These are phyloP conservation scores for Ophiostoma quercus DNA, from an alignment of 2,329 filamentous ascomycete genomes.

Conservation along the genomic window DNA sequence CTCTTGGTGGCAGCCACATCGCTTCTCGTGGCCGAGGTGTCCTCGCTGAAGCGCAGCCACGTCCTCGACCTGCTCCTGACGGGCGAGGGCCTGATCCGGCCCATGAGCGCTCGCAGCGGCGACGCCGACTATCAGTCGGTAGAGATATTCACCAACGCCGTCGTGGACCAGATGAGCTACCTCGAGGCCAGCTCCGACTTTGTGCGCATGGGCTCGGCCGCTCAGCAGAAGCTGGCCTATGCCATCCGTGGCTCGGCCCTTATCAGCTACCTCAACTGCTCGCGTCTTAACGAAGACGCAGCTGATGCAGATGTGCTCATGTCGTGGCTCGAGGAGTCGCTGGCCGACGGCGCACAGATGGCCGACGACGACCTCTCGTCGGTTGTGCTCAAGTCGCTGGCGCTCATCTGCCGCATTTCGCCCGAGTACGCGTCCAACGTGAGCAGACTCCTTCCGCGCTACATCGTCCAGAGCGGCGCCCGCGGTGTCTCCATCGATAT, in stretches of 20 bases:
- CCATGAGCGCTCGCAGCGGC: slow-evolving; percentile 38
- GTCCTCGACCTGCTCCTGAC: slow-evolving; percentile 70
- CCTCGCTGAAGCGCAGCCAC: slow-evolving; percentile 55
- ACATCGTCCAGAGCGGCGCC: slow-evolving; percentile 79
- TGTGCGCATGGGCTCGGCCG: slow-evolving; percentile 74
- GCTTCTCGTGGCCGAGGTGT: slow-evolving; percentile 60
- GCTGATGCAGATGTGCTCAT: slow-evolving; percentile 75
- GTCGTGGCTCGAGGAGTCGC: slow-evolving; percentile 76
- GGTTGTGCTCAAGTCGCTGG: slow-evolving; percentile 74
- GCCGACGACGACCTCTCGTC: slow-evolving; percentile 70
- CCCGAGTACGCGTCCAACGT: slow-evolving; percentile 67
- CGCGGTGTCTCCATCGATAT: slow-evolving; percentile 63
- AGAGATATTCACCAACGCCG: slow-evolving; percentile 63
- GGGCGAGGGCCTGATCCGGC: slow-evolving; percentile 45
- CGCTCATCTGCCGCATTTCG: slow-evolving; percentile 71
- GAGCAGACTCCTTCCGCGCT: slow-evolving; percentile 73
- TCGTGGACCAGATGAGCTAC: slow-evolving; percentile 76
- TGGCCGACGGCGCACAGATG: slow-evolving; percentile 77
- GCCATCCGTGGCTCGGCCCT: slow-evolving; percentile 79
- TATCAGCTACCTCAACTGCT: slow-evolving; percentile 79
- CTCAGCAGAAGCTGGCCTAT: slow-evolving; percentile 81
- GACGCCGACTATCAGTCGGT: slow-evolving; percentile 54
- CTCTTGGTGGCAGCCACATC: slow-evolving; percentile 75
- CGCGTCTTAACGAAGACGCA: slow-evolving; percentile 72
- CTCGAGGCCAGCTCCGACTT: slow-evolving; percentile 89